Evolutionary conservation across 108 stramenopile genomes (phyloP).

Genomic region (Cyclotella choctawhatcheeana): DNA sequence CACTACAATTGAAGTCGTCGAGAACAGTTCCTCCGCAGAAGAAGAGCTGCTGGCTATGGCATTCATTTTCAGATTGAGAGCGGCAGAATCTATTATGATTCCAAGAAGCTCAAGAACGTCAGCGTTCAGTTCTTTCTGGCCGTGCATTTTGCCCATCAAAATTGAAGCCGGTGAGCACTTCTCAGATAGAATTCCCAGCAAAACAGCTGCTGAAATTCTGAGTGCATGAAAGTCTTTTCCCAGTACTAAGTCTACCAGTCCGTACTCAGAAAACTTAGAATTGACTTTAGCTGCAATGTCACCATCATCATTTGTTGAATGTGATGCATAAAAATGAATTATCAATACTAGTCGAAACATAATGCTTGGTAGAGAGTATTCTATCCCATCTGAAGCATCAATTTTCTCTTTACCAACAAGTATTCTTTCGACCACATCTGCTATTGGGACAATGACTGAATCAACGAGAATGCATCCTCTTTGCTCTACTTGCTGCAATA

Average conservation of each 20-base stretch:
- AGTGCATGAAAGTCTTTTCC: constrained; percentile 3
- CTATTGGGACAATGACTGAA: constrained; percentile 19
- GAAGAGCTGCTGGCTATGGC: background rate
- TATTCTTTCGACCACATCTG: background rate
- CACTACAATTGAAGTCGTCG: constrained; percentile 66
- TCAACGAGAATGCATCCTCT: constrained; percentile 11
- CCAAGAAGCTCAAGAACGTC: constrained; percentile 36
- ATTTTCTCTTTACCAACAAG: background rate
- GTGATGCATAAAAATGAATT: constrained; percentile 28
- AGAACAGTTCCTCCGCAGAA: constrained; percentile 50
- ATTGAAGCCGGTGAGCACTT: constrained; percentile 61
- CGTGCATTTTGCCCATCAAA: constrained; percentile 22
- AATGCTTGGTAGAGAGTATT: constrained; percentile 24
- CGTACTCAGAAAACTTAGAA: background rate
- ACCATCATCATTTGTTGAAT: background rate
- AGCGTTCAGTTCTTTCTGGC: constrained; percentile 44
- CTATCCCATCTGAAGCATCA: constrained; percentile 5
- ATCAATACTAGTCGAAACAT: constrained; percentile 39
- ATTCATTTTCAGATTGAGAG: constrained; percentile 6
- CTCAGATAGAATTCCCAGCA: constrained; percentile 71
- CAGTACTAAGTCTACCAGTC: background rate
- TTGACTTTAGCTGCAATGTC: background rate
- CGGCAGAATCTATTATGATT: constrained; percentile 42
- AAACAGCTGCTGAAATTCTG: constrained; percentile 49
- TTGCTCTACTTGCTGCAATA: constrained; percentile 22